These are phyloP conservation scores for Colletotrichum cereale DNA, from an alignment of 2,329 filamentous ascomycete species.

Conservation along the genomic window DNA sequence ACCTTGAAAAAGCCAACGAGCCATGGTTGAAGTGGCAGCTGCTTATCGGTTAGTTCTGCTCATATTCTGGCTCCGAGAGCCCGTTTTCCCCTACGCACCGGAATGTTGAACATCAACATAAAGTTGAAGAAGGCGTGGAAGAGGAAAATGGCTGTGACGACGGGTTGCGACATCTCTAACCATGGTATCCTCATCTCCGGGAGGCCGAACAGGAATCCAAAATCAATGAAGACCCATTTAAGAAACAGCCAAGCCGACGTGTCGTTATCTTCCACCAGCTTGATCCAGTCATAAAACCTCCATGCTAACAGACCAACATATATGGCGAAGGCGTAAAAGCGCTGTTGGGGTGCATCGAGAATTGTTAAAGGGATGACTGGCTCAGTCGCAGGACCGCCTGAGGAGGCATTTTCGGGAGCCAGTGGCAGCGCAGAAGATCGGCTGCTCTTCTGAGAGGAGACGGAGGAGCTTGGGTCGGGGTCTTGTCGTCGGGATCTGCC, in stretches of 20 bases:
- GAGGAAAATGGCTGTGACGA: slow-evolving; percentile 78
- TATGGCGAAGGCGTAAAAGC: slow-evolving; percentile 86
- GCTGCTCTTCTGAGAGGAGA: slow-evolving; percentile 25
- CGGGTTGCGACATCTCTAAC: slow-evolving; percentile 88
- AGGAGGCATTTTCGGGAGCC: slow-evolving; percentile 58
- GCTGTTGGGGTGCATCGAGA: slow-evolving; percentile 90
- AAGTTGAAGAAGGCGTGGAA: slow-evolving; percentile 80
- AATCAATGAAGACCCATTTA: slow-evolving; percentile 93
- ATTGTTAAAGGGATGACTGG: slow-evolving; percentile 86
- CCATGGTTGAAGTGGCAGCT: slow-evolving; percentile 82
- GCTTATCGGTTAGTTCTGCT: slow-evolving; percentile 22
- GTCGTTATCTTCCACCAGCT: slow-evolving; percentile 82
- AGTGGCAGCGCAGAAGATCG: slow-evolving; percentile 55
- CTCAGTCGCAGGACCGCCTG: slow-evolving; percentile 45
- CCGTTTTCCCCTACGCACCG: slow-evolving; percentile 62
- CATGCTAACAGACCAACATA: slow-evolving; percentile 83
- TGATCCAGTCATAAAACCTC: slow-evolving; percentile 88
- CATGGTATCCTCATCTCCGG: slow-evolving; percentile 93
- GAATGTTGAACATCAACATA: slow-evolving; percentile 93
- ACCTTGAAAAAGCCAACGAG: slow-evolving; percentile 80
- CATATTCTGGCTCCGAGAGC: background rate
- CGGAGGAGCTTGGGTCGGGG: slow-evolving; percentile 41
- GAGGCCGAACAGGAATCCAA: slow-evolving; percentile 86
- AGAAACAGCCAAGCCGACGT: slow-evolving; percentile 91
- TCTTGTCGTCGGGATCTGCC: slow-evolving; percentile 49